Percentiles rank a stretch among this genome's conserved stretches.
Evolutionary conservation across 768 basidiomycete species (phyloP).

Genomic region (Leccinum rimulosum): DNA sequence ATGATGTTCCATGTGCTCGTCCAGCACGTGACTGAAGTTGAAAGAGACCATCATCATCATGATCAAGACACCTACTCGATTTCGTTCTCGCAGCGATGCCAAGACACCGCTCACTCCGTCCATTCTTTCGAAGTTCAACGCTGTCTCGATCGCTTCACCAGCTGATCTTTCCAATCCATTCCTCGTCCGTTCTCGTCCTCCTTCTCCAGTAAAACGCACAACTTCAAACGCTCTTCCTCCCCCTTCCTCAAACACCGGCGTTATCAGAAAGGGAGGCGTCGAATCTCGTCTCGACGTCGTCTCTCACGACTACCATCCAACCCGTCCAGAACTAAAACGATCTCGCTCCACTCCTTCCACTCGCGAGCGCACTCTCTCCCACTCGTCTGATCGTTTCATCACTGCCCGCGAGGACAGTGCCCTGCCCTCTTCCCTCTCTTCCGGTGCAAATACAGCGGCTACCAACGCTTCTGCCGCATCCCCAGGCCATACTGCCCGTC

Average conservation of each 20-base stretch:
- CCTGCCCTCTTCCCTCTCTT: slow-evolving; percentile 65
- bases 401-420: too few species aligned
- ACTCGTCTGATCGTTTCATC: slow-evolving; percentile 69
- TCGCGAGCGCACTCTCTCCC: slow-evolving; percentile 31
- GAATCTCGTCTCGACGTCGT: slow-evolving; percentile 78
- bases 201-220: slow-evolving; percentile 69
- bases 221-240: too few species aligned
- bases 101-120: slow-evolving; percentile 50
- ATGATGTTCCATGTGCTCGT: too few species aligned
- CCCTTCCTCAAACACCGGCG: slow-evolving; percentile 62
- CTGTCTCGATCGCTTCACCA: slow-evolving; percentile 34
- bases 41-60: too few species aligned
- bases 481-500: slow-evolving; percentile 75
- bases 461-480: slow-evolving; percentile 48
- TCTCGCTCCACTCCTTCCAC: slow-evolving; percentile 73
- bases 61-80: slow-evolving; percentile 41
- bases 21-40: too few species aligned
- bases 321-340: slow-evolving; percentile 58
- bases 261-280: slow-evolving; percentile 74
- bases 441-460: slow-evolving; percentile 43
- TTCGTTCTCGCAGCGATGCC: slow-evolving; percentile 47
- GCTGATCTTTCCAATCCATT: slow-evolving; percentile 66
- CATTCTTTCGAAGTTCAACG: slow-evolving; percentile 38
- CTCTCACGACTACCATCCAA: slow-evolving; percentile 74
- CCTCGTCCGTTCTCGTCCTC: slow-evolving; percentile 51